These are phyloP conservation scores for Blastocystis sp. DNA, from an alignment of 352 stramenopile species.

Conservation along the genomic window DNA sequence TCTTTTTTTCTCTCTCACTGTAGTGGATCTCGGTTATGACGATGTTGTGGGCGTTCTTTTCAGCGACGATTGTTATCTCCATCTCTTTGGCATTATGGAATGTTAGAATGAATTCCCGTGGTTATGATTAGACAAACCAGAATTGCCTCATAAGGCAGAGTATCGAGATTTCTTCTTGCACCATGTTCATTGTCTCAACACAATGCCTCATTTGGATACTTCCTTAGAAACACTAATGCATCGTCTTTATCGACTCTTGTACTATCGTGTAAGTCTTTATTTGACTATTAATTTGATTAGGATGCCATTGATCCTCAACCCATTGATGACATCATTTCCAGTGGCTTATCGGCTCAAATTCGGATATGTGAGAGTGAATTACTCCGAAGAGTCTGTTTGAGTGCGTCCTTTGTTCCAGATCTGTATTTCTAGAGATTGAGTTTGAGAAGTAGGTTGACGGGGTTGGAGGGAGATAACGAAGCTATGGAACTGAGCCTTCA, in stretches of 20 bases:
- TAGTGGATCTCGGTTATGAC: slow-evolving; percentile 62
- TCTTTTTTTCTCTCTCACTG: background rate
- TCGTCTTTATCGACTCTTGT: slow-evolving; percentile 9
- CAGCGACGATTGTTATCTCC: background rate
- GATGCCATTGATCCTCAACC: slow-evolving; percentile 43
- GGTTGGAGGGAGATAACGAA: background rate
- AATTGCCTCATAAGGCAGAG: slow-evolving; percentile 25
- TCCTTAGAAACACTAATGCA: background rate
- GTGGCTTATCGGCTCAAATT: background rate
- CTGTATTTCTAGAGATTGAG: background rate
- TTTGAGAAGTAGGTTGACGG: background rate
- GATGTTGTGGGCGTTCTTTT: slow-evolving; percentile 48
- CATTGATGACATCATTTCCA: slow-evolving; percentile 34
- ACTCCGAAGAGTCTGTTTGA: background rate
- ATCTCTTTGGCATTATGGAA: slow-evolving; percentile 56
- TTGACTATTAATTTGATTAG: background rate
- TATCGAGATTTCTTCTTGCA: slow-evolving; percentile 30
- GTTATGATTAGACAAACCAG: slow-evolving; percentile 20
- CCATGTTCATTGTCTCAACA: slow-evolving; percentile 36
- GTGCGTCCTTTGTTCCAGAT: background rate
- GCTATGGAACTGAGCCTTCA: background rate
- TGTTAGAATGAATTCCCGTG: background rate
- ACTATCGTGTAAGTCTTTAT: background rate
- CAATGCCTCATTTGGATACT: background rate
- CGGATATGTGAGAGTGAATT: background rate